Evolutionary conservation across 2,329 filamentous ascomycete genomes (phyloP).

Genomic region (Amphichorda felina): DNA sequence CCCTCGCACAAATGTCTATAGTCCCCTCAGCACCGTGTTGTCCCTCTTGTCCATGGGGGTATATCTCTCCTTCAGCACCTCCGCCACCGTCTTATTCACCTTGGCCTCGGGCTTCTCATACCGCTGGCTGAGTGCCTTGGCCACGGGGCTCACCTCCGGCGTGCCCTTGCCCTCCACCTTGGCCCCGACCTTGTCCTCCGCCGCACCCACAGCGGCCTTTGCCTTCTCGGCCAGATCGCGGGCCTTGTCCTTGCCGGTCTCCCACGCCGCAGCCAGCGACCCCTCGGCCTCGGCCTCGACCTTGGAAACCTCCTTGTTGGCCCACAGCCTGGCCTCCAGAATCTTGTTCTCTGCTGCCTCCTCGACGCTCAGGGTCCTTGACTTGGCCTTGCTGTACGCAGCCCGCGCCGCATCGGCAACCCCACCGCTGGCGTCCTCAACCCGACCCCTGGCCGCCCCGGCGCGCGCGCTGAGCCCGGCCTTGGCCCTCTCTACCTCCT

Average conservation of each 20-base stretch:
- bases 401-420: slow-evolving; percentile 22
- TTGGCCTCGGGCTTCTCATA: slow-evolving; percentile 29
- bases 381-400: slow-evolving; percentile 18
- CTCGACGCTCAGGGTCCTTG: slow-evolving; percentile 13
- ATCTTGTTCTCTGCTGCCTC: slow-evolving; percentile 13
- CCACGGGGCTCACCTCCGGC: slow-evolving; percentile 22
- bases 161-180: slow-evolving; percentile 11
- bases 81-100: slow-evolving; percentile 36
- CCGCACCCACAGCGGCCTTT: slow-evolving; percentile 20
- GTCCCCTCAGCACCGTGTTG: slow-evolving; percentile 28
- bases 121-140: slow-evolving; percentile 38
- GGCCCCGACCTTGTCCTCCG: slow-evolving; percentile 22
- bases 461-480: background rate
- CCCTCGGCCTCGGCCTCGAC: slow-evolving; percentile 21
- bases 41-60: slow-evolving; percentile 32
- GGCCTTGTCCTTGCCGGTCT: slow-evolving; percentile 26
- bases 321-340: slow-evolving; percentile 12
- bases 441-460: slow-evolving; percentile 17
- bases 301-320: slow-evolving; percentile 11
- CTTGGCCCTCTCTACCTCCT: slow-evolving; percentile 14
- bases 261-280: slow-evolving; percentile 24
- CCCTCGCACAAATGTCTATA: background rate
- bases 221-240: slow-evolving; percentile 24
- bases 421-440: slow-evolving; percentile 18
- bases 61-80: slow-evolving; percentile 44